Evolutionary conservation across 2,329 filamentous ascomycete genomes (phyloP), one percentile per base, ranked within the genome.

Genomic region (Phoma sp.): DNA sequence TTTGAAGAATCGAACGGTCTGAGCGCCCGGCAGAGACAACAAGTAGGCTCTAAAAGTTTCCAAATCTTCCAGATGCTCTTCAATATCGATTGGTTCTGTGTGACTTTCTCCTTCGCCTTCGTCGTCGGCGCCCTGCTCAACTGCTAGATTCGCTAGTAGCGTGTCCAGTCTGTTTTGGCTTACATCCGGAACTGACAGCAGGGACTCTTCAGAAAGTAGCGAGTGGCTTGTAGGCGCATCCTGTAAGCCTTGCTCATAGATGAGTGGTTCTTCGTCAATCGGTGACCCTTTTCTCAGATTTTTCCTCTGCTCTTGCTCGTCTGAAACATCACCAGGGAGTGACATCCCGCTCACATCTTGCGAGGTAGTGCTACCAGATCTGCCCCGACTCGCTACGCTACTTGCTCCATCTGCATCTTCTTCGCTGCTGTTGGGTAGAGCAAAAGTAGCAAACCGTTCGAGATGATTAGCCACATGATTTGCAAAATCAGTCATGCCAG

Each of bases 391-490:
- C 45, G 71, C 71, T 15, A 56, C 52, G 42, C 68, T 66, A 34
- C 72, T 74, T 21, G 60, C 67, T n/a, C 62, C 69, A 34, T 71
- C 68, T 12, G 56, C 54, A 17, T 71, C 67, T 30, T 71, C 68
- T 49, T 70, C 67, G 1, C 42, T 51, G 18, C 61, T 59, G 20
- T 58, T 67, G 2, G 73, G 72, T 7, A 75, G 43, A 12, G 73
- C 67, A 46, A 75, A 75, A 0, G 67, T 57, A 33, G 72, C 71
- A 9, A 75, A 55, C 7, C 69, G 64, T 53, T 75, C 72, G 4
- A 75, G 53, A 57, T 75, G 72, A 30, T 75, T 71, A 1, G 73
- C 73, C 29, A 75, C 66, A 50, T 75, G 72, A 45, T 66, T 73
- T 14, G 71, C 65, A 3, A 75, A 57, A 14, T 67, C 56, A 12